Percentiles rank a stretch among this genome's conserved stretches.
Evolutionary conservation across 2,329 filamentous ascomycete species (phyloP).

Genomic region (Byssothecium circinans): DNA sequence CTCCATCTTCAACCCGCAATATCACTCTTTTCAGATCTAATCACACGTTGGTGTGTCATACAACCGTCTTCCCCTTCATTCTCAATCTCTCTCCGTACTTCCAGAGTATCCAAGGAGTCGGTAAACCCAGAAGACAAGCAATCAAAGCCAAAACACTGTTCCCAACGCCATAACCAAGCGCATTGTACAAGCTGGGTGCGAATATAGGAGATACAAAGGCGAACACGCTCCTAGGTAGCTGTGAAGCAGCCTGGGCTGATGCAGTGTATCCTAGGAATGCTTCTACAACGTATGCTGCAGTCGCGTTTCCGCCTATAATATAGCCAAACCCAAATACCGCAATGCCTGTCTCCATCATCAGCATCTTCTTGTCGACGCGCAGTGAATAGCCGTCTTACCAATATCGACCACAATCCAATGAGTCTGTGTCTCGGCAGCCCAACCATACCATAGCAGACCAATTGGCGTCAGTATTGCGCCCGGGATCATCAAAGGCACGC

Average conservation of each 20-base stretch:
- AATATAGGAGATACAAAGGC: conserved; percentile 42
- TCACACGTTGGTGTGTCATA: neutral
- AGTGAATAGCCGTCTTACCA: conserved; percentile 31
- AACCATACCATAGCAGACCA: conserved; percentile 52
- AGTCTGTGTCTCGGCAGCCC: conserved; percentile 52
- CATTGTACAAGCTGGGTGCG: conserved; percentile 34
- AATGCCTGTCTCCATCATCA: conserved; percentile 24
- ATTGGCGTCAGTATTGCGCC: conserved; percentile 26
- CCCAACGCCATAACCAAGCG: conserved; percentile 40
- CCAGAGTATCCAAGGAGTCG: conserved; percentile 51
- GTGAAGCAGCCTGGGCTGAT: conserved; percentile 56
- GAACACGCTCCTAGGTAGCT: conserved; percentile 19
- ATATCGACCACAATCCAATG: conserved; percentile 59
- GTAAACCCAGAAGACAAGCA: conserved; percentile 33
- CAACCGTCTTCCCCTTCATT: conserved; percentile 30
- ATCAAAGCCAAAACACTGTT: conserved; percentile 29
- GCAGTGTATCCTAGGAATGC: conserved; percentile 61
- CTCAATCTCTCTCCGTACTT: conserved; percentile 49
- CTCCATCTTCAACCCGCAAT: too few species aligned
- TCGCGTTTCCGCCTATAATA: conserved; percentile 39
- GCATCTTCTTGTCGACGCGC: neutral
- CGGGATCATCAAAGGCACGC: conserved; percentile 24
- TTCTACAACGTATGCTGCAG: conserved; percentile 64
- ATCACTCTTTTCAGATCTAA: too few species aligned
- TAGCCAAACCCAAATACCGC: conserved; percentile 47